These are phyloP conservation scores for Pythium folliculosum DNA, from an alignment of 352 stramenopile species.

Conservation along the genomic window DNA sequence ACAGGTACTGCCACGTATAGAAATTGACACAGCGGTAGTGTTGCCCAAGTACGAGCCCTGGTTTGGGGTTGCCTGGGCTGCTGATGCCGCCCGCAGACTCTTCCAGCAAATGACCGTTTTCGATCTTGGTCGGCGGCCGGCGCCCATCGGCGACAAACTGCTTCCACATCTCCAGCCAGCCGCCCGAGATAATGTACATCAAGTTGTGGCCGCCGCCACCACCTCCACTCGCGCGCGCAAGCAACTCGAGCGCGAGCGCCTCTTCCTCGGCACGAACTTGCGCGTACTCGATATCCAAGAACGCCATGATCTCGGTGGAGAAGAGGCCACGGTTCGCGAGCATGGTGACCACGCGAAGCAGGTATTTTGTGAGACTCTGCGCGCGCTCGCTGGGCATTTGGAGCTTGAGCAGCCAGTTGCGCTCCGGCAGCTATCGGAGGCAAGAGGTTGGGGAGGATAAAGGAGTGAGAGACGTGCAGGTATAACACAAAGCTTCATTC, in stretches of 20 bases:
- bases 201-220: slow-evolving; percentile 26
- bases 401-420: slow-evolving; percentile 50
- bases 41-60: slow-evolving; percentile 25
- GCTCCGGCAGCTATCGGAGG: slow-evolving; percentile 49
- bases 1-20: slow-evolving; percentile 53
- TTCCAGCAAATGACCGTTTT: slow-evolving; percentile 45
- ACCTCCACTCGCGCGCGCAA: slow-evolving; percentile 23
- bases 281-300: slow-evolving; percentile 62
- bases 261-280: slow-evolving; percentile 61
- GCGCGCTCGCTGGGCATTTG: slow-evolving; percentile 37
- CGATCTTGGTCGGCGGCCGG: slow-evolving; percentile 31
- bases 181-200: slow-evolving; percentile 41
- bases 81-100: not conserved
- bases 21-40: slow-evolving; percentile 69
- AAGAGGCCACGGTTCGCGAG: slow-evolving; percentile 56
- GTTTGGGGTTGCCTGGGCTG: not conserved
- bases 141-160: slow-evolving; percentile 29
- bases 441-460: too few relatives aligned
- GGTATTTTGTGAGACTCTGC: slow-evolving; percentile 43
- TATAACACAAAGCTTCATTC: too few relatives aligned
- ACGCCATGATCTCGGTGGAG: slow-evolving; percentile 68
- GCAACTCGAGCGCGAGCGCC: slow-evolving; percentile 42
- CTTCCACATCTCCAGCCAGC: slow-evolving; percentile 55
- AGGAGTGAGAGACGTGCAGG: too few relatives aligned
- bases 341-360: slow-evolving; percentile 53